A percentile compares a stretch with the other conserved stretches of the same genome.
Conservation (phyloP, 192 early-diverging fungal species). For the Backusella tuberculispora region DNA sequence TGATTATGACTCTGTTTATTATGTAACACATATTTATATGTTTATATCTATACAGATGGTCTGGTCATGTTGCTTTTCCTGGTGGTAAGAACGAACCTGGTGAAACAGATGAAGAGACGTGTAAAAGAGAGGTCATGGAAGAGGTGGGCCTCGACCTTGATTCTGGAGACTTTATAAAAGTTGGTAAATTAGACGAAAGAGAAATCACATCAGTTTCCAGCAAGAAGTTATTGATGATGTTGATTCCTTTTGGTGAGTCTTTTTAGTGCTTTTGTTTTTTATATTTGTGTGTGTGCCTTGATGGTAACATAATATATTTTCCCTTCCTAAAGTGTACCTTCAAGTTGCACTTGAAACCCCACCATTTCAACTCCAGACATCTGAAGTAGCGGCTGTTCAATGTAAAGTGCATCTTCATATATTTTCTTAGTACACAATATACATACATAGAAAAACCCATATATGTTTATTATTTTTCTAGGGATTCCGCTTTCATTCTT, state of each 20-base stretch:
- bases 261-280: not conserved
- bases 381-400: conserved; percentile 39
- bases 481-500: conserved; percentile 40
- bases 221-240: conserved; percentile 38
- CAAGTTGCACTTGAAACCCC: conserved; percentile 36
- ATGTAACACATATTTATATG: not conserved
- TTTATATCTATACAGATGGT: conserved; percentile 25
- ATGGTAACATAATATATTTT: not conserved
- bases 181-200: conserved; percentile 33
- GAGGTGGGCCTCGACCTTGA: conserved; percentile 37
- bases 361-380: conserved; percentile 19
- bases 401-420: conserved; percentile 21
- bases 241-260: conserved; percentile 38
- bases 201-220: conserved; percentile 25
- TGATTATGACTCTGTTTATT: not conserved
- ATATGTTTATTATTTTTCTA: not conserved
- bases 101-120: conserved; percentile 41
- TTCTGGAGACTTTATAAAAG: conserved; percentile 18
- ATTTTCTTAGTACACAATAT: not conserved
- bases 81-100: conserved; percentile 37
- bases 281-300: not conserved
- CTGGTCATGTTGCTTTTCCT: conserved; percentile 38
- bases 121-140: conserved; percentile 31
- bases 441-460: not conserved
- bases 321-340: conserved; percentile 30